phyloP scores from a whole-genome alignment of 805 yeast genomes.

The Cyberlindnera meyerae region DNA sequence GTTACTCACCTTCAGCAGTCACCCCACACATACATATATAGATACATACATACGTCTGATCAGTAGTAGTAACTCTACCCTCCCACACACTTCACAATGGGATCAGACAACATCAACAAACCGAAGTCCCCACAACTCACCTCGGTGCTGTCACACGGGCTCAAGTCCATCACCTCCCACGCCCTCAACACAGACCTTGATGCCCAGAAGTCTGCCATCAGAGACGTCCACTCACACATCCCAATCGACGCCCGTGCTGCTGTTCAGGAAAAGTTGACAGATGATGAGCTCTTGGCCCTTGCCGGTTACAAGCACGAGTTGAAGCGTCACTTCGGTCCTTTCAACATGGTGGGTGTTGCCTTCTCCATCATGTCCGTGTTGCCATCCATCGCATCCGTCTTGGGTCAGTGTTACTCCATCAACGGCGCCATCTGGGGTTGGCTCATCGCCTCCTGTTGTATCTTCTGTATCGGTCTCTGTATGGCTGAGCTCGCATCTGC shows the following conservation, averaged over 20 bases:
- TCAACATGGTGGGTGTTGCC: conserved; percentile 65
- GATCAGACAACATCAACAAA: neutral
- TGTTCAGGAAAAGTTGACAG: conserved; percentile 18
- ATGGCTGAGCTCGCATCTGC: conserved; percentile 66
- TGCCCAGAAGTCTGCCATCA: conserved; percentile 15
- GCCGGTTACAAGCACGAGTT: conserved; percentile 73
- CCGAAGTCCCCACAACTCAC: conserved; percentile 4
- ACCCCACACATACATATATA: too few species aligned
- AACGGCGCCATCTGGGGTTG: conserved; percentile 64
- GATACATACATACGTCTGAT: neutral
- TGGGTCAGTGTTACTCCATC: conserved; percentile 43
- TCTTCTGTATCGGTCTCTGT: conserved; percentile 49
- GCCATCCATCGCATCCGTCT: conserved; percentile 50
- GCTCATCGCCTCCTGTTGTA: conserved; percentile 53
- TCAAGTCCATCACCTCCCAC: conserved; percentile 17
- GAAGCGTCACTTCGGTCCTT: conserved; percentile 50
- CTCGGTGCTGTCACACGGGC: conserved; percentile 14
- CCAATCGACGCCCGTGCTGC: conserved; percentile 23
- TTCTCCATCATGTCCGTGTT: conserved; percentile 65
- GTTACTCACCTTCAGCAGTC: neutral
- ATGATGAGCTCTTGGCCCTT: conserved; percentile 33
- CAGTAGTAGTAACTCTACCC: neutral
- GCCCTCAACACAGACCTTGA: conserved; percentile 20
- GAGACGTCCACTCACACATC: conserved; percentile 19
- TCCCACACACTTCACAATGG: neutral